Percentiles rank a stretch among this genome's conserved stretches.
phyloP scores from a whole-genome alignment of 805 yeast species.

The Candida nonsorbophila region DNA sequence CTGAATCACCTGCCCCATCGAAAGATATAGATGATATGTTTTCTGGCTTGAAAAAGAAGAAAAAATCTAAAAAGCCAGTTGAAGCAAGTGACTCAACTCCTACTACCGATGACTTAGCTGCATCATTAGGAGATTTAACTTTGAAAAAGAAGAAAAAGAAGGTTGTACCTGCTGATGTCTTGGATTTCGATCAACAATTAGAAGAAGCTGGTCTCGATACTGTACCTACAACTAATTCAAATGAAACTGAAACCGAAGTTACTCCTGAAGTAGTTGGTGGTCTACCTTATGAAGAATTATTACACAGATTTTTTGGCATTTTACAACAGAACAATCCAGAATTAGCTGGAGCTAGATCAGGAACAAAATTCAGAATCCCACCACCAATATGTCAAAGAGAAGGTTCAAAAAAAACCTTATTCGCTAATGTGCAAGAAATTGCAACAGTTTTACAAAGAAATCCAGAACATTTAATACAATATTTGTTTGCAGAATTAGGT shows the following conservation, averaged over 20 bases:
- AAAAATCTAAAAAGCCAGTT: constrained; percentile 56
- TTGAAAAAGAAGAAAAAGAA: constrained; percentile 77
- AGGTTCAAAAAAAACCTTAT: constrained; percentile 93
- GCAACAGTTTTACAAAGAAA: constrained; percentile 92
- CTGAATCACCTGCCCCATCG: constrained; percentile 23
- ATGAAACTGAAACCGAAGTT: constrained; percentile 18
- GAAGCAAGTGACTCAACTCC: constrained; percentile 18
- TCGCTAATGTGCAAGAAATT: constrained; percentile 93
- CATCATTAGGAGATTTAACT: constrained; percentile 34
- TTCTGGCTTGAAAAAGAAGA: constrained; percentile 69
- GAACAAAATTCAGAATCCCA: constrained; percentile 91
- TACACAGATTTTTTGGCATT: constrained; percentile 80
- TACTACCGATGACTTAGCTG: constrained; percentile 26
- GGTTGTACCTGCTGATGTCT: constrained; percentile 48
- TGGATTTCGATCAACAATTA: constrained; percentile 83
- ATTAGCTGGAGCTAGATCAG: constrained; percentile 92
- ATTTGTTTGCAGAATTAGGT: constrained; percentile 97
- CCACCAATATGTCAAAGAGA: constrained; percentile 97
- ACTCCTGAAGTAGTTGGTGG: constrained; percentile 40
- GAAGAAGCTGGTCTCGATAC: constrained; percentile 85
- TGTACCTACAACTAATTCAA: constrained; percentile 18
- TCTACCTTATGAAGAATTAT: constrained; percentile 68
- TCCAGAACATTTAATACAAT: constrained; percentile 95
- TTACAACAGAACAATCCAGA: constrained; percentile 95
- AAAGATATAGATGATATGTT: constrained; percentile 51